Evolutionary conservation across 2,329 filamentous ascomycete genomes (phyloP), one percentile per base, ranked within the genome.

Genomic region (Lasiodiplodia theobromae): DNA sequence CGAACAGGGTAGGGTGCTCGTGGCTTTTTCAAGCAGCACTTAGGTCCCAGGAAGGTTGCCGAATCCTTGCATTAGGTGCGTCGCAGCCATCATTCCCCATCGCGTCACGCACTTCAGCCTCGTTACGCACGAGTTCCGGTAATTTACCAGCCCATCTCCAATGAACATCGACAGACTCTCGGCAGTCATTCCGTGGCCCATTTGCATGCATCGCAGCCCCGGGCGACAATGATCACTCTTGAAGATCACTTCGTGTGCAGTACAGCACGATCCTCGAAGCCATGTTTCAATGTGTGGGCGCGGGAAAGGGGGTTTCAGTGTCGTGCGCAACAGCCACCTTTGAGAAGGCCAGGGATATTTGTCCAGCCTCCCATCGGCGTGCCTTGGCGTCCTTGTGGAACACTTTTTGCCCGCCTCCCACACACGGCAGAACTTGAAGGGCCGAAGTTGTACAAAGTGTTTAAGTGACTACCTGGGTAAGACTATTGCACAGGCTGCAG

Each of bases 31-130:
- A 44, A 21, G n/a, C 31, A 62, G 31, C 28, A 38, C 3, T 51
- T 34, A 52, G 52, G 58, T 12, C 18, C 12, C 11, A 28, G 7
- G 44, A 16, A 25, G 12, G 12, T 4, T n/a, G 16, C 34, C 16
- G n/a, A 52, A 38, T 23, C 47, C 31, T 64, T 64, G 60, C 47
- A 7, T 64, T 31, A 16, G 34, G 16, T 40, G 6, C 25, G 47
- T 64, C 47, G 47, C 31, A 64, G 47, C 47, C 60, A 64, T 64
- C 60, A 52, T 64, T 52, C 47, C 31, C 14, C 12, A 38, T 31
- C 14, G 31, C 47, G 28, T 37, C 44, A 63, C 21, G n/a, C 58
- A 28, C 58, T 14, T 28, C 44, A 63, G 40, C 58, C 40, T 21
- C 34, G 21, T 47, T 40, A 23, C 21, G n/a, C 58, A 40, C 38